Conservation (phyloP, 352 stramenopile genomes). For the Phytophthora ohioensis region DNA sequence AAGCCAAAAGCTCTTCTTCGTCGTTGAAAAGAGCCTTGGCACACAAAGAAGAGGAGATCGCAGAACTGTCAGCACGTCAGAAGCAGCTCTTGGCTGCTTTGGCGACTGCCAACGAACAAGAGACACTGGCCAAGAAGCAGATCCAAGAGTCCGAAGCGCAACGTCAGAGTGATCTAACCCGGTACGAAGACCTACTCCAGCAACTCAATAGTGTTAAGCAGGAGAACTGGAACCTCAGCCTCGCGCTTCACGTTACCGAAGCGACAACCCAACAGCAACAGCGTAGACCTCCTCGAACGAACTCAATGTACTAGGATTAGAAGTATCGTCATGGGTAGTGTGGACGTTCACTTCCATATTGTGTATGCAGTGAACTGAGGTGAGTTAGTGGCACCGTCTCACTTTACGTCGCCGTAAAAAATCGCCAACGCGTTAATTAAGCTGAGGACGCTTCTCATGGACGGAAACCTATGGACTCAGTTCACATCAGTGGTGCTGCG, state of each 20-base stretch:
- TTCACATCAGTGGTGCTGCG: too few relatives aligned
- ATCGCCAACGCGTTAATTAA: too few relatives aligned
- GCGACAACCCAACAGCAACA: constrained; percentile 33
- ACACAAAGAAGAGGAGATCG: constrained; percentile 57
- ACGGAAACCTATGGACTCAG: background rate
- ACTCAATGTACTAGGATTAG: constrained; percentile 20
- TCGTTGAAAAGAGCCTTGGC: constrained; percentile 41
- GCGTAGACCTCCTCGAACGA: background rate
- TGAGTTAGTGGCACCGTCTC: background rate
- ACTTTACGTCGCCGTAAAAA: too few relatives aligned
- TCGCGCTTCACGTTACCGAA: constrained; percentile 74
- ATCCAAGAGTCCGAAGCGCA: constrained; percentile 42
- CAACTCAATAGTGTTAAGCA: constrained; percentile 69
- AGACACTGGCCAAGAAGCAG: constrained; percentile 72
- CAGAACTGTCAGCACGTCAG: constrained; percentile 35
- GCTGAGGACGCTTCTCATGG: background rate
- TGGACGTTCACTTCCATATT: background rate
- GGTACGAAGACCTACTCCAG: constrained; percentile 57
- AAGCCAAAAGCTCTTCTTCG: constrained; percentile 27
- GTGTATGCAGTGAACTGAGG: background rate
- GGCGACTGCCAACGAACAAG: constrained; percentile 77
- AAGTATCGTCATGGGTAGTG: background rate
- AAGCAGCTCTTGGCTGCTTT: constrained; percentile 55
- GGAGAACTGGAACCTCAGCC: constrained; percentile 74
- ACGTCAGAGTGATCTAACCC: constrained; percentile 45